A percentile compares a stretch with the other conserved stretches of the same genome.
Evolutionary conservation across 1,284 basidiomycete species (phyloP).

Genomic region (Moniliella sp.): DNA sequence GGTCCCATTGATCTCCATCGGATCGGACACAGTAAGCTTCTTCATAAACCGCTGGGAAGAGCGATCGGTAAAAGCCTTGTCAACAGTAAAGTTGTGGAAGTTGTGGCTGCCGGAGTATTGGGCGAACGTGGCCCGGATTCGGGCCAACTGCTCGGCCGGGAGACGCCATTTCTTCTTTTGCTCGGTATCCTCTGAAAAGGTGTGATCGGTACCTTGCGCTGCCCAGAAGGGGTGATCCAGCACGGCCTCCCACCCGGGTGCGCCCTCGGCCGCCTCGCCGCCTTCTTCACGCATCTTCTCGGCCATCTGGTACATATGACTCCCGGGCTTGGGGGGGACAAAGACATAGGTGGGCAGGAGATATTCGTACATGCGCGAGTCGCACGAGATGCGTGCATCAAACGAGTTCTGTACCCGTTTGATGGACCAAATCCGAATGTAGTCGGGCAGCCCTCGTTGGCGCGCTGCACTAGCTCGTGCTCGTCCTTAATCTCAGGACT

Average conservation of each 20-base stretch:
- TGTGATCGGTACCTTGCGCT: conserved; percentile 7
- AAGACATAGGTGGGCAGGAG: conserved; percentile 84
- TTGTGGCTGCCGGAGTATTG: conserved; percentile 39
- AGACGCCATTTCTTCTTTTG: conserved; percentile 25
- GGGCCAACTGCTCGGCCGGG: conserved; percentile 6
- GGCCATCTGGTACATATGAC: conserved; percentile 22
- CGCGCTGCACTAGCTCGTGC: background rate
- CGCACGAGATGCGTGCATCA: conserved; percentile 52
- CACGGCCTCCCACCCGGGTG: conserved; percentile 5
- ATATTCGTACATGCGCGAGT: conserved; percentile 88
- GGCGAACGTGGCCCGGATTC: conserved; percentile 9
- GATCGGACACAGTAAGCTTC: conserved; percentile 47
- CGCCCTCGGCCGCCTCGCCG: conserved; percentile 1
- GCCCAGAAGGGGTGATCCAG: conserved; percentile 27
- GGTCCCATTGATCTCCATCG: conserved; percentile 56
- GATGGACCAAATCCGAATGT: conserved; percentile 79
- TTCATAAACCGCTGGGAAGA: conserved; percentile 67
- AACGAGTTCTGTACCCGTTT: conserved; percentile 76
- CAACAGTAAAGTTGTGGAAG: conserved; percentile 92
- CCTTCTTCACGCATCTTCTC: conserved; percentile 4
- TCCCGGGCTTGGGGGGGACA: conserved; percentile 60
- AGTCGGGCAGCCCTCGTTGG: conserved; percentile 50
- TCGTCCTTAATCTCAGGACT: conserved; percentile 34
- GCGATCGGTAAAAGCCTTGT: conserved; percentile 58
- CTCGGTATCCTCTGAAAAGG: conserved; percentile 14